These are phyloP conservation scores for California macrophylla DNA, from an alignment of 441 rosid species.

Conservation along the genomic window DNA sequence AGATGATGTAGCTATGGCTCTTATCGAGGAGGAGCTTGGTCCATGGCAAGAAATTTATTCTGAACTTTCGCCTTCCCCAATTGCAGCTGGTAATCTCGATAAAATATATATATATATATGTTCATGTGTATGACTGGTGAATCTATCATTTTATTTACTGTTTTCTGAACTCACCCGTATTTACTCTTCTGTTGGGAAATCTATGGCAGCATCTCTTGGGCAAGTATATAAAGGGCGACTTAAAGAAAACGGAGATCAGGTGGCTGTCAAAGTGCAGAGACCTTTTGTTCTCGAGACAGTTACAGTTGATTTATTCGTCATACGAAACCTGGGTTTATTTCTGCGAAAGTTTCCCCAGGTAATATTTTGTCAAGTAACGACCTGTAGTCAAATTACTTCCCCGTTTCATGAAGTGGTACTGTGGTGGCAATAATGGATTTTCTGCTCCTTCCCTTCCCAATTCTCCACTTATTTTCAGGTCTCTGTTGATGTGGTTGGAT, in stretches of 20 bases:
- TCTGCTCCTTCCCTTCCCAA: constrained; percentile 5
- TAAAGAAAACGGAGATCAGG: constrained; percentile 83
- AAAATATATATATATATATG: background rate
- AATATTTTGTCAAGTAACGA: constrained; percentile 18
- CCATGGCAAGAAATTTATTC: constrained; percentile 82
- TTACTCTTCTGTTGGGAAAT: constrained; percentile 20
- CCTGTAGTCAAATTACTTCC: constrained; percentile 4
- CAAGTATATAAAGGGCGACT: constrained; percentile 87
- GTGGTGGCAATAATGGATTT: constrained; percentile 8
- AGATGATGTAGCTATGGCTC: constrained; percentile 95
- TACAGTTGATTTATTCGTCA: constrained; percentile 72
- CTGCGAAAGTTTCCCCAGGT: constrained; percentile 94
- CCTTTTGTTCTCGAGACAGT: constrained; percentile 98
- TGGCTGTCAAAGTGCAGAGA: constrained; percentile 95
- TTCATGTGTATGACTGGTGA: constrained; percentile 5
- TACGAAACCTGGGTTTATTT: constrained; percentile 72
- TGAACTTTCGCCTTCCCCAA: constrained; percentile 88
- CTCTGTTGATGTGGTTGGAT: constrained; percentile 79
- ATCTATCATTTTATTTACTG: constrained; percentile 10
- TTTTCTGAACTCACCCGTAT: constrained; percentile 15
- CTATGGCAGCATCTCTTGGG: constrained; percentile 79
- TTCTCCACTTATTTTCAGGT: constrained; percentile 34
- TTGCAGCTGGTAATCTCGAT: constrained; percentile 68
- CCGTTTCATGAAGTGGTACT: constrained; percentile 2
- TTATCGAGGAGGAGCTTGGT: constrained; percentile 86